These are phyloP conservation scores for Cystofilobasidium capitatum DNA, from an alignment of 768 basidiomycete genomes.

Conservation along the genomic window DNA sequence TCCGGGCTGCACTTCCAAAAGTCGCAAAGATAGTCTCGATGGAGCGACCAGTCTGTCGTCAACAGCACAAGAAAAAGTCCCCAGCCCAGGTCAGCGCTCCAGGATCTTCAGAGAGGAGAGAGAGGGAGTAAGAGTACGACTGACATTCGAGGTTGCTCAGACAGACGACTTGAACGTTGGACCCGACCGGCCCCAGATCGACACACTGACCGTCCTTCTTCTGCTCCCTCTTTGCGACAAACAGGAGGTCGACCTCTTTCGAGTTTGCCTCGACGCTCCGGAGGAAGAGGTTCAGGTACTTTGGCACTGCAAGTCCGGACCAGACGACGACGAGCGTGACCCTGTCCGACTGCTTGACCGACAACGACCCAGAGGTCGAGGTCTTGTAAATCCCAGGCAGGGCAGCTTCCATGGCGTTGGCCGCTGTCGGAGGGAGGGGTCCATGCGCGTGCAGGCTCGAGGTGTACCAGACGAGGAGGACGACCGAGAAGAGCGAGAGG, in stretches of 20 bases:
- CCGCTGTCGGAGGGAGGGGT: background rate
- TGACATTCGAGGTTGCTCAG: slow-evolving; percentile 16
- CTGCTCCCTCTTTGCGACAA: slow-evolving; percentile 16
- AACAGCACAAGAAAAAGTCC: background rate
- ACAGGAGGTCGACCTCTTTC: slow-evolving; percentile 16
- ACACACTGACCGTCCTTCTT: slow-evolving; percentile 6
- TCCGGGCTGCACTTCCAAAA: slow-evolving; percentile 3
- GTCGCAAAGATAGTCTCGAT: slow-evolving; percentile 17
- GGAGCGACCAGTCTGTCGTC: slow-evolving; percentile 12
- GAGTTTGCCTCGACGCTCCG: slow-evolving; percentile 12
- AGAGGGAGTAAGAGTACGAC: background rate
- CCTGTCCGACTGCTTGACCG: background rate
- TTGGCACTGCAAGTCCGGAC: slow-evolving; percentile 5
- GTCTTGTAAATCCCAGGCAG: background rate
- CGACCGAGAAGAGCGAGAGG: background rate
- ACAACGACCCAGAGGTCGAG: background rate
- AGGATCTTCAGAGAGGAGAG: background rate
- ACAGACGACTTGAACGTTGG: slow-evolving; percentile 11
- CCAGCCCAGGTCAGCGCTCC: background rate
- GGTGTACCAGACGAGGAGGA: background rate
- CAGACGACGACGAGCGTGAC: slow-evolving; percentile 24
- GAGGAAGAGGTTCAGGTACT: slow-evolving; percentile 19
- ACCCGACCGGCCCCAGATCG: slow-evolving; percentile 7
- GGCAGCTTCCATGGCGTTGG: background rate
- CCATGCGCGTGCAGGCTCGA: background rate